phyloP scores from a whole-genome alignment of 129 eudicot genomes.

The Flaveria brownii region DNA sequence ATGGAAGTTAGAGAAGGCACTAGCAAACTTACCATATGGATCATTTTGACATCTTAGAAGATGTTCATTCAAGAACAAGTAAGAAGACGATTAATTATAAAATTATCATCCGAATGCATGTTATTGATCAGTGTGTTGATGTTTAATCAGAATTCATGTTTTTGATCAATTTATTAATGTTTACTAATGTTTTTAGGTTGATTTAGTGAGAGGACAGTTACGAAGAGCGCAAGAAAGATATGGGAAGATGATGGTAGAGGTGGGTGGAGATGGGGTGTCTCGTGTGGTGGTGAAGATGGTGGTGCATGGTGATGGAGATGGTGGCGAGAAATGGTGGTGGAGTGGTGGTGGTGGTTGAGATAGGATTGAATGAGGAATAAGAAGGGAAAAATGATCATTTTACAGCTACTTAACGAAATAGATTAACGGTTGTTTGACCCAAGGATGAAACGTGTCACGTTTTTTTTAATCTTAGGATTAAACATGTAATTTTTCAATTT shows the following conservation, averaged over 20 bases:
- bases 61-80: conserved; percentile 93
- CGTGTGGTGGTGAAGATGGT: too few species aligned
- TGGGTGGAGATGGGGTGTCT: too few species aligned
- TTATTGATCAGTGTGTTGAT: background rate
- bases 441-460: too few species aligned
- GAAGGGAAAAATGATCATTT: too few species aligned
- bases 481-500: too few species aligned
- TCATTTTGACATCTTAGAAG: conserved; percentile 74
- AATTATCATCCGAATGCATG: background rate
- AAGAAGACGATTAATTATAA: conserved; percentile 8
- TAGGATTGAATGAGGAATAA: too few species aligned
- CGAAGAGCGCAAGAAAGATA: conserved; percentile 64
- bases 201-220: conserved; percentile 68
- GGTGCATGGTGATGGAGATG: too few species aligned
- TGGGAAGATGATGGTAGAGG: conserved; percentile 16
- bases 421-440: too few species aligned
- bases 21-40: conserved; percentile 63
- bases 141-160: background rate
- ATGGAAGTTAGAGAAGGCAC: conserved; percentile 71
- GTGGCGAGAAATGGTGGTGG: too few species aligned
- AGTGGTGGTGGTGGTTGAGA: too few species aligned
- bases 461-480: too few species aligned
- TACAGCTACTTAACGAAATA: too few species aligned
- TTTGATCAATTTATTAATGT: background rate
- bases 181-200: conserved; percentile 50